Percentiles rank a stretch among this genome's conserved stretches.
These are phyloP conservation scores for Metschnikowia aberdeeniae DNA, from an alignment of 805 yeast species.

Conservation along the genomic window DNA sequence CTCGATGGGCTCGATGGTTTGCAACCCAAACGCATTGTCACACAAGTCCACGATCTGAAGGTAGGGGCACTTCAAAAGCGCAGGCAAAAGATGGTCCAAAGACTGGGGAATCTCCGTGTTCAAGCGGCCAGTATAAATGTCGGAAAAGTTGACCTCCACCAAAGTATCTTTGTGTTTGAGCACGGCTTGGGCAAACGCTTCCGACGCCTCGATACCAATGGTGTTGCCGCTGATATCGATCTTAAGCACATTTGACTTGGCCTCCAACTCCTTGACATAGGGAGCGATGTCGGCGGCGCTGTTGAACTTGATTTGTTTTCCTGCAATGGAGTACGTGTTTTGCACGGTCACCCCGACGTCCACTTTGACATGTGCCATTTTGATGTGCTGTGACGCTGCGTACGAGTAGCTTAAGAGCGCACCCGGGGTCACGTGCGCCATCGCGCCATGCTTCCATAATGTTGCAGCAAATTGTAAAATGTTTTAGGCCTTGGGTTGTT, in stretches of 20 bases:
- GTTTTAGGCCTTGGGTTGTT: no score
- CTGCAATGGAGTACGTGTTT: constrained; percentile 58
- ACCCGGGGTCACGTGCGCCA: neutral
- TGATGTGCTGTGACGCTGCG: neutral
- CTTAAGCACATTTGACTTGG: constrained; percentile 38
- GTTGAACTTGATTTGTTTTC: constrained; percentile 74
- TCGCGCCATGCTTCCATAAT: neutral
- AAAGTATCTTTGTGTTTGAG: constrained; percentile 42
- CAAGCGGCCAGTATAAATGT: constrained; percentile 89
- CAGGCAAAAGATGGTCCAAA: constrained; percentile 66
- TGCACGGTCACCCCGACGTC: constrained; percentile 39
- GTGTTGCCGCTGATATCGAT: constrained; percentile 91
- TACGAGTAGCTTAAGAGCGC: neutral
- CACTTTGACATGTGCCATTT: constrained; percentile 24
- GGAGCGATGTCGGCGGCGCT: constrained; percentile 67
- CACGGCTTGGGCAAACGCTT: constrained; percentile 58
- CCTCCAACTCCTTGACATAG: constrained; percentile 54
- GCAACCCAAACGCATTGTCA: constrained; percentile 96
- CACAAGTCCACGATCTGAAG: constrained; percentile 75
- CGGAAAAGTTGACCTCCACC: constrained; percentile 78
- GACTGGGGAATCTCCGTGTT: constrained; percentile 92
- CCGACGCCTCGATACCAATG: constrained; percentile 85
- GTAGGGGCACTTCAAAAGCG: constrained; percentile 63
- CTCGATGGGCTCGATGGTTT: constrained; percentile 88
- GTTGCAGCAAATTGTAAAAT: no score